Evolutionary conservation across 2,329 filamentous ascomycete genomes (phyloP).

Genomic region (Fusarium humuli): DNA sequence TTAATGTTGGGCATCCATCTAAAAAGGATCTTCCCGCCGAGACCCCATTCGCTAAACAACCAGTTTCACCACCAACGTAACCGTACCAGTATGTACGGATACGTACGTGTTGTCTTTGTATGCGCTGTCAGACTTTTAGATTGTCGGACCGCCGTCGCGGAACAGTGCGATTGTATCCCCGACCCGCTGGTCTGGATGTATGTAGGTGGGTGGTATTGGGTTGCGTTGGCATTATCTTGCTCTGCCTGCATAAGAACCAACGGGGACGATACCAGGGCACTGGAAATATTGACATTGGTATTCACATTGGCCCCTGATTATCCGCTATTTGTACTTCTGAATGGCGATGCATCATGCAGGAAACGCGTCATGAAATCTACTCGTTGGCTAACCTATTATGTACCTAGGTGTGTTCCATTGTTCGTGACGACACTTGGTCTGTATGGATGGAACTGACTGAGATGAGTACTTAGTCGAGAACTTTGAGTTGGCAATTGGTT

Average conservation of each 20-base stretch:
- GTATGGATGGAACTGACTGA: neutral
- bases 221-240: constrained; percentile 27
- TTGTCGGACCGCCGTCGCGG: constrained; percentile 40
- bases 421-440: neutral
- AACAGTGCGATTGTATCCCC: constrained; percentile 21
- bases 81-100: neutral
- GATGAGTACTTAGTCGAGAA: neutral
- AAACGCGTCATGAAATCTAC: constrained; percentile 30
- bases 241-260: constrained; percentile 12
- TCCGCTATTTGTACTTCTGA: neutral
- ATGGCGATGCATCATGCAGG: constrained; percentile 43
- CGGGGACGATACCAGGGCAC: constrained; percentile 17
- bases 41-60: constrained; percentile 26
- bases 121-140: constrained; percentile 33
- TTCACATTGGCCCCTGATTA: constrained; percentile 11
- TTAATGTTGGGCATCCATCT: constrained; percentile 36
- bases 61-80: constrained; percentile 3
- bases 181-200: constrained; percentile 17
- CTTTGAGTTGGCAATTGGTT: neutral
- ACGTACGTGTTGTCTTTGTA: constrained; percentile 13
- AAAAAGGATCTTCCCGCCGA: constrained; percentile 19
- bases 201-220: neutral
- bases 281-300: constrained; percentile 15
- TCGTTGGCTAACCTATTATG: constrained; percentile 12
- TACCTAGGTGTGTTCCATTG: constrained; percentile 9